These are phyloP conservation scores for Marasmius sp. DNA, from an alignment of 1,284 basidiomycete genomes.

Conservation along the genomic window DNA sequence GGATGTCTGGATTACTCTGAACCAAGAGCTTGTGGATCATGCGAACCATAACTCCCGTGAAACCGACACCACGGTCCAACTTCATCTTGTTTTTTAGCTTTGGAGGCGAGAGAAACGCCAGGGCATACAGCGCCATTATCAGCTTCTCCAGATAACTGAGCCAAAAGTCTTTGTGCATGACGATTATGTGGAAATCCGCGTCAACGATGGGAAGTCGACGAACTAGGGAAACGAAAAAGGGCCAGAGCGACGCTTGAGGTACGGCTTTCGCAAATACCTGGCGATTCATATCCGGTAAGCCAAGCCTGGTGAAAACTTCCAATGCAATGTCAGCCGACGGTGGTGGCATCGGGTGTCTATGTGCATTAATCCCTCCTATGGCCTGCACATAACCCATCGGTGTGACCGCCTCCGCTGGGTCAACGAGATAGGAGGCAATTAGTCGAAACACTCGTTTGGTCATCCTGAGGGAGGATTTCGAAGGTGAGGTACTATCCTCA, in stretches of 20 bases:
- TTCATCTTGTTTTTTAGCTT: constrained; percentile 72
- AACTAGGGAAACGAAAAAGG: constrained; percentile 70
- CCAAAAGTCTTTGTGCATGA: constrained; percentile 56
- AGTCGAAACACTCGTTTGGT: constrained; percentile 66
- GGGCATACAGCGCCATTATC: constrained; percentile 80
- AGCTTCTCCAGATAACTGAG: constrained; percentile 80
- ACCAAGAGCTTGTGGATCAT: constrained; percentile 62
- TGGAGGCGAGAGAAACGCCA: constrained; percentile 83
- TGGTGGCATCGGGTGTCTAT: constrained; percentile 45
- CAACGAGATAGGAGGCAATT: constrained; percentile 75
- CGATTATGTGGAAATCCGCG: constrained; percentile 72
- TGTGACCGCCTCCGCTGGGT: constrained; percentile 65
- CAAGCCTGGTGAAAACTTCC: constrained; percentile 79
- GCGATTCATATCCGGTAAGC: constrained; percentile 80
- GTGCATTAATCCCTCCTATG: constrained; percentile 38
- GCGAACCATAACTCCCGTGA: constrained; percentile 63
- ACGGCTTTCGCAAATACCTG: constrained; percentile 66
- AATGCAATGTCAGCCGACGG: constrained; percentile 74
- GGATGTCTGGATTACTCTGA: constrained; percentile 45
- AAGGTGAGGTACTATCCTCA: constrained; percentile 28
- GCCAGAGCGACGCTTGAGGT: constrained; percentile 57
- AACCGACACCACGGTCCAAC: constrained; percentile 53
- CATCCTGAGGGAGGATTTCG: constrained; percentile 39
- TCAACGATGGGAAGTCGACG: constrained; percentile 81
- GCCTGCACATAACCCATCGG: constrained; percentile 58